Evolutionary conservation across 148 eudicot genomes (phyloP).

Genomic region (Cornus kousa): DNA sequence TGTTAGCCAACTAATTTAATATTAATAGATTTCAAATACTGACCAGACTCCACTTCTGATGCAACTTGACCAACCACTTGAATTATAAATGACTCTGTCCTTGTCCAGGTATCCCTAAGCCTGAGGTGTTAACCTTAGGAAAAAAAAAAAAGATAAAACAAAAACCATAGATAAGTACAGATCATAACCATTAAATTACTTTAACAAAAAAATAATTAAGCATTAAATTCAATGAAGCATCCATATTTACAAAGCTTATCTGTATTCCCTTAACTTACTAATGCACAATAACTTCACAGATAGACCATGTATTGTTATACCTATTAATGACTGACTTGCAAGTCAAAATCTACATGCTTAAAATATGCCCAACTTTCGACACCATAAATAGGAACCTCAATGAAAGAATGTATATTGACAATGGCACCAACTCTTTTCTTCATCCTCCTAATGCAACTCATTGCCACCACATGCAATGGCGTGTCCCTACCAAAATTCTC

Average conservation of each 20-base stretch:
- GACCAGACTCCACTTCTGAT: too few species aligned
- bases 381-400: not conserved
- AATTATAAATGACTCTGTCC: too few species aligned
- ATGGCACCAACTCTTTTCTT: constrained; percentile 5
- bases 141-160: too few species aligned
- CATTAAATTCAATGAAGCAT: not conserved
- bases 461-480: not conserved
- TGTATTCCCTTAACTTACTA: not conserved
- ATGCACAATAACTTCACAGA: not conserved
- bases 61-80: too few species aligned
- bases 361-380: too few species aligned
- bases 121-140: too few species aligned
- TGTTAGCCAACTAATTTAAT: too few species aligned
- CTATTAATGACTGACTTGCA: not conserved
- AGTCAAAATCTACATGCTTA: not conserved
- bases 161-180: too few species aligned
- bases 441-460: constrained; percentile 3
- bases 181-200: not conserved
- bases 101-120: too few species aligned
- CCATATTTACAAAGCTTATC: too few species aligned
- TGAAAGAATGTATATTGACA: too few species aligned
- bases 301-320: not conserved
- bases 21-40: too few species aligned
- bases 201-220: not conserved
- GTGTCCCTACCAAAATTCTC: constrained; percentile 23